Evolutionary conservation across 2,329 filamentous ascomycete species (phyloP).

Genomic region (Botrytis hyacinthi): DNA sequence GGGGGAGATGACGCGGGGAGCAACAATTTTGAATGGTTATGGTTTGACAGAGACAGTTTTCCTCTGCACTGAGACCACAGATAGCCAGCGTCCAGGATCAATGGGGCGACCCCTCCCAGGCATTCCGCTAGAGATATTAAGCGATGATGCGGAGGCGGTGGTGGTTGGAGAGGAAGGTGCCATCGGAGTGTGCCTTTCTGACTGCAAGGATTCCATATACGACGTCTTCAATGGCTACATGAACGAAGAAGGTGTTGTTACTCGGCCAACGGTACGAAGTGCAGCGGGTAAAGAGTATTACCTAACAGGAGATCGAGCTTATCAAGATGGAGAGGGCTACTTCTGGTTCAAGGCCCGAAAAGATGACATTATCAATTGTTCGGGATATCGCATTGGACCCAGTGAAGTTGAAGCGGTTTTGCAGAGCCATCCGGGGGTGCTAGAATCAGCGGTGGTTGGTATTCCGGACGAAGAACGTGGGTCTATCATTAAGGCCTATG

Average conservation of each 20-base stretch:
- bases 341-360: background rate
- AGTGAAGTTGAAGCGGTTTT: background rate
- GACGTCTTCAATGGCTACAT: background rate
- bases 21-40: background rate
- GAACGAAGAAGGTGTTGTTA: background rate
- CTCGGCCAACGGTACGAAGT: background rate
- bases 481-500: background rate
- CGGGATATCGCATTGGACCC: background rate
- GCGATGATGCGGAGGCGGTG: background rate
- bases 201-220: background rate
- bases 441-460: background rate
- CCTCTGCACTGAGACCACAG: background rate
- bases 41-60: background rate
- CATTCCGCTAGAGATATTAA: background rate
- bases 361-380: background rate
- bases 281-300: background rate
- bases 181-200: background rate
- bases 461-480: background rate
- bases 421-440: background rate
- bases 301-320: background rate
- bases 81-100: background rate
- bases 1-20: background rate
- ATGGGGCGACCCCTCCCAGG: background rate
- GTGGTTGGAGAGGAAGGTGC: background rate
- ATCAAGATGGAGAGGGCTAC: background rate